phyloP scores from a whole-genome alignment of 2,329 filamentous ascomycete genomes.

The Penicillium occitanis region DNA sequence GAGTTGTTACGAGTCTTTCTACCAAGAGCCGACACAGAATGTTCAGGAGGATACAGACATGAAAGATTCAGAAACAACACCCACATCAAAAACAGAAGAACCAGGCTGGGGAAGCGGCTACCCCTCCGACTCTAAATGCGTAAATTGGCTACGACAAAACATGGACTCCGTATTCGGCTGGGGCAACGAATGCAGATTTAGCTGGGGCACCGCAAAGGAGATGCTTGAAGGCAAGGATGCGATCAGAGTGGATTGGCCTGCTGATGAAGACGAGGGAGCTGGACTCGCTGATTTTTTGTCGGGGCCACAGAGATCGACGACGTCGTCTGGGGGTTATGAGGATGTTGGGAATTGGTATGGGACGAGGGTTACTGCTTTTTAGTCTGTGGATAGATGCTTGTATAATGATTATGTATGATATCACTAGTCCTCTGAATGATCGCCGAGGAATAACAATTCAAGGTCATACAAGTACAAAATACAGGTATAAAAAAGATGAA shows the following conservation, averaged over 20 bases:
- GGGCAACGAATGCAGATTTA: slow-evolving; percentile 89
- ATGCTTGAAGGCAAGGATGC: slow-evolving; percentile 76
- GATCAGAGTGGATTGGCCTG: slow-evolving; percentile 80
- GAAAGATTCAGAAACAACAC: slow-evolving; percentile 32
- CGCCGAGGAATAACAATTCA: slow-evolving; percentile 13
- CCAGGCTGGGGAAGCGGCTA: slow-evolving; percentile 88
- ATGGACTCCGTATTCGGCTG: slow-evolving; percentile 96
- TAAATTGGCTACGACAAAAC: slow-evolving; percentile 76
- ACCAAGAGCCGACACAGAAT: slow-evolving; percentile 28
- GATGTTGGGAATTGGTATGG: slow-evolving; percentile 85
- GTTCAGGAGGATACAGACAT: background rate
- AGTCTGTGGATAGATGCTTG: background rate
- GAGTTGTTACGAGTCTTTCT: slow-evolving; percentile 64
- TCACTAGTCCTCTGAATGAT: slow-evolving; percentile 15
- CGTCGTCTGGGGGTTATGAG: slow-evolving; percentile 56
- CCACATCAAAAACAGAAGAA: slow-evolving; percentile 24
- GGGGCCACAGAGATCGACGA: slow-evolving; percentile 32
- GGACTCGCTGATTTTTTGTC: slow-evolving; percentile 76
- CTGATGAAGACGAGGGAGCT: slow-evolving; percentile 66
- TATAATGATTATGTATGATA: slow-evolving; percentile 24
- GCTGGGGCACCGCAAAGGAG: slow-evolving; percentile 93
- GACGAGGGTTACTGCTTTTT: slow-evolving; percentile 68
- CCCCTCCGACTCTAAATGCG: slow-evolving; percentile 79
- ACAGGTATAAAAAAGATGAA: background rate
- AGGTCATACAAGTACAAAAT: slow-evolving; percentile 2